Conservation (phyloP, 2,329 filamentous ascomycete species). For the Beauveria brongniartii region DNA sequence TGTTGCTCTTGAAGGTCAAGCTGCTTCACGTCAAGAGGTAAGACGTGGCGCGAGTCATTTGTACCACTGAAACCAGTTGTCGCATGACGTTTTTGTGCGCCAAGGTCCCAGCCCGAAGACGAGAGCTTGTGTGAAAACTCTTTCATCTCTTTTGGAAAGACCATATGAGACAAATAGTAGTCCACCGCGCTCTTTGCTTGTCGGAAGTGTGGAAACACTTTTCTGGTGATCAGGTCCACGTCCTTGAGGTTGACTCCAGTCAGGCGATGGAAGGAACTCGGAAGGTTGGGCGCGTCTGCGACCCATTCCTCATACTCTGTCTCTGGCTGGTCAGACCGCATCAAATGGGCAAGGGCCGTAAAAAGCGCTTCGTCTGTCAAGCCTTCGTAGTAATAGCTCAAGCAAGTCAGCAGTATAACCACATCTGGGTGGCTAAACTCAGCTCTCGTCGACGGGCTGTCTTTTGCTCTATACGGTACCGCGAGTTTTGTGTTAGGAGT, state of each 20-base stretch:
- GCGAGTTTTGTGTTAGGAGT: constrained; percentile 37
- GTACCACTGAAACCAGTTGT: constrained; percentile 65
- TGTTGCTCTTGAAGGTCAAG: constrained; percentile 30
- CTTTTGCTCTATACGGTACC: constrained; percentile 54
- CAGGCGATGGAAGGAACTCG: constrained; percentile 31
- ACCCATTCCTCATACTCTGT: constrained; percentile 46
- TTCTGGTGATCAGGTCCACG: constrained; percentile 30
- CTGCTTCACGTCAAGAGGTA: constrained; percentile 44
- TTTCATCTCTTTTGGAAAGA: constrained; percentile 54
- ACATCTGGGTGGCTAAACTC: constrained; percentile 58
- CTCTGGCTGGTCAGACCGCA: constrained; percentile 39
- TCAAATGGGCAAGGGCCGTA: constrained; percentile 26
- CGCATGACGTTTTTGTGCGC: constrained; percentile 33
- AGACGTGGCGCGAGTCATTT: constrained; percentile 49
- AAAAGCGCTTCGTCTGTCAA: constrained; percentile 43
- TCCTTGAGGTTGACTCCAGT: constrained; percentile 53
- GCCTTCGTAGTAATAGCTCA: constrained; percentile 50
- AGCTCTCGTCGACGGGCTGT: constrained; percentile 42
- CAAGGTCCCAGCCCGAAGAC: constrained; percentile 61
- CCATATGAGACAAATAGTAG: constrained; percentile 50
- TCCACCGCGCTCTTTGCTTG: constrained; percentile 49
- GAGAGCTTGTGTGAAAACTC: constrained; percentile 58
- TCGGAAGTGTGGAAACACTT: constrained; percentile 46
- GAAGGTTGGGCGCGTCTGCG: constrained; percentile 23
- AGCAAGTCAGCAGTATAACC: constrained; percentile 45